These are phyloP conservation scores for Blastobotrys capitulatus DNA, from an alignment of 1,139 yeast species.

Conservation along the genomic window DNA sequence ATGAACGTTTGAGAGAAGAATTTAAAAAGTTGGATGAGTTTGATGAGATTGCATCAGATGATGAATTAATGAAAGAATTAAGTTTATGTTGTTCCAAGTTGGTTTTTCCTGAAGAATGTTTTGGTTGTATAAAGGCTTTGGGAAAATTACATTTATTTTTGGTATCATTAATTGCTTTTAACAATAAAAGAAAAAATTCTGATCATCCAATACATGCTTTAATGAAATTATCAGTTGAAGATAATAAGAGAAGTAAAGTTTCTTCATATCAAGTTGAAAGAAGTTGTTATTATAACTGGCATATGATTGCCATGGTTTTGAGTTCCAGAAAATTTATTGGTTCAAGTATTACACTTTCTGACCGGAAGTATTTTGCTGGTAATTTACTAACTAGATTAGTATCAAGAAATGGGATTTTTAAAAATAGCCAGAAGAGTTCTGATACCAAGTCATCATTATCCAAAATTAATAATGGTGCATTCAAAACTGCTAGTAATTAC, in stretches of 20 bases:
- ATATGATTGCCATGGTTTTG: neutral
- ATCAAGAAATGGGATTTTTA: neutral
- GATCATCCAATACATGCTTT: no score
- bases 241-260: no score
- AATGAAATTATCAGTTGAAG: no score
- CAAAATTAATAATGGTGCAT: no score
- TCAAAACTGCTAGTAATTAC: no score
- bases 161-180: neutral
- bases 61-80: neutral
- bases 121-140: neutral
- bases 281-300: neutral
- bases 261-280: neutral
- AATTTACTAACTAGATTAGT: neutral
- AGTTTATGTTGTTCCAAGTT: neutral
- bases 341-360: neutral
- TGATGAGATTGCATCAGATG: neutral
- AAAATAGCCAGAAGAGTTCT: no score
- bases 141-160: neutral
- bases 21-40: neutral
- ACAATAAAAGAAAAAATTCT: neutral
- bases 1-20: neutral
- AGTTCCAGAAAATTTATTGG: neutral
- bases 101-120: neutral
- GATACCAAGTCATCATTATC: no score
- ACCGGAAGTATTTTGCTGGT: neutral